Percentiles rank a stretch among this genome's conserved stretches.
phyloP scores from a whole-genome alignment of 1,284 basidiomycete species.

The Ganoderma resinaceum region DNA sequence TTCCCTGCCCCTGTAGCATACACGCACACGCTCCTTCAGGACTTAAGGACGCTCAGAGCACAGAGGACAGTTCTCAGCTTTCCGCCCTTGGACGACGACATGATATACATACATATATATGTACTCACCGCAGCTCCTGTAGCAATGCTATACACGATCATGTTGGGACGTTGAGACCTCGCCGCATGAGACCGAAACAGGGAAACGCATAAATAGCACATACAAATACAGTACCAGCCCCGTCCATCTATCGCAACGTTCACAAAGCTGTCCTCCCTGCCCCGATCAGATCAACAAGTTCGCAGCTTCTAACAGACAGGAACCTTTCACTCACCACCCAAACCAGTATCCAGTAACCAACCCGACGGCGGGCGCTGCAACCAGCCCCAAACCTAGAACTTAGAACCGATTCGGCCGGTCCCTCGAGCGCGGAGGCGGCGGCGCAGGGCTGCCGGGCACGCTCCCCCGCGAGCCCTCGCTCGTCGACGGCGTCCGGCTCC shows the following conservation, averaged over 20 bases:
- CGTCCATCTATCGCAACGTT: not conserved
- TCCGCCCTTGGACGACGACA: not conserved
- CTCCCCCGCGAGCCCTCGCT: constrained; percentile 43
- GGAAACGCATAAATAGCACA: not conserved
- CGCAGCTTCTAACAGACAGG: not conserved
- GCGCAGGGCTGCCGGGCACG: constrained; percentile 44
- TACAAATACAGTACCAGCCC: not conserved
- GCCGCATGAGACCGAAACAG: not conserved
- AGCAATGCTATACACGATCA: not conserved
- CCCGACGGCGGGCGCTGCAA: too few relatives aligned
- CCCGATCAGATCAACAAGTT: not conserved
- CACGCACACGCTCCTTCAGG: constrained; percentile 3
- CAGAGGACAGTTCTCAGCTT: not conserved
- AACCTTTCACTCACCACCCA: not conserved
- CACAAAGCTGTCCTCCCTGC: not conserved
- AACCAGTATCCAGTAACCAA: too few relatives aligned
- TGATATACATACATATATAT: not conserved
- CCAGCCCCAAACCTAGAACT: constrained; percentile 38
- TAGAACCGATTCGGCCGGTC: constrained; percentile 49
- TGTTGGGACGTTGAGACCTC: not conserved
- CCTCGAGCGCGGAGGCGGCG: constrained; percentile 66
- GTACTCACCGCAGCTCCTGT: constrained; percentile 1
- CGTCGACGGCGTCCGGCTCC: constrained; percentile 32
- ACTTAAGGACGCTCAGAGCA: not conserved
- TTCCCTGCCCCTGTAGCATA: not conserved